A percentile compares a stretch with the other conserved stretches of the same genome.
Evolutionary conservation across 495 filamentous ascomycete species (phyloP).

Genomic region (Elasticomyces elasticus): DNA sequence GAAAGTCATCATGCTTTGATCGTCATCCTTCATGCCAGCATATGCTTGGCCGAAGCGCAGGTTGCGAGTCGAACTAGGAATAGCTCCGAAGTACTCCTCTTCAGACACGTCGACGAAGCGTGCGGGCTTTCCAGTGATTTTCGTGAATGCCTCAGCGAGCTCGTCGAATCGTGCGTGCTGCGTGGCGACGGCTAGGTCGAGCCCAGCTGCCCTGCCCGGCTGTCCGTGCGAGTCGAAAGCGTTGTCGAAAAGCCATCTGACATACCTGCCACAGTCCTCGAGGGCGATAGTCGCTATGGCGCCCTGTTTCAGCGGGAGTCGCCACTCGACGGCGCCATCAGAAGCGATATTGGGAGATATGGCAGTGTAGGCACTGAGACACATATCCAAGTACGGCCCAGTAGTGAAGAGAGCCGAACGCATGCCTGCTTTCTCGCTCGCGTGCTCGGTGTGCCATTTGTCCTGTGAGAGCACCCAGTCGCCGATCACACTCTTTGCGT

Average conservation of each 20-base stretch:
- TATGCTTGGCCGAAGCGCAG: background rate
- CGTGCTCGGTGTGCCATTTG: background rate
- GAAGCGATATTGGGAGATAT: constrained; percentile 33
- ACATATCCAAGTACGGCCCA: constrained; percentile 22
- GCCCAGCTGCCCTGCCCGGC: constrained; percentile 37
- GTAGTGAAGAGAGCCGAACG: constrained; percentile 21
- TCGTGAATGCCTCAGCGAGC: constrained; percentile 40
- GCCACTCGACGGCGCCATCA: constrained; percentile 38
- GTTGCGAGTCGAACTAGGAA: background rate
- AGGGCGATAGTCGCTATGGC: constrained; percentile 40
- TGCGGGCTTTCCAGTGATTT: constrained; percentile 44
- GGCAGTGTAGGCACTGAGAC: constrained; percentile 30
- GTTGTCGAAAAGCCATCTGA: constrained; percentile 46
- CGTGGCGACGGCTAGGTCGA: constrained; percentile 44
- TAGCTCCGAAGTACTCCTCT: constrained; percentile 35
- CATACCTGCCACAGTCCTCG: constrained; percentile 45
- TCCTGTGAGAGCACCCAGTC: constrained; percentile 23
- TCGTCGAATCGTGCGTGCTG: constrained; percentile 39
- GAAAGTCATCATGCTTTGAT: constrained; percentile 32
- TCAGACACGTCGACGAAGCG: constrained; percentile 34
- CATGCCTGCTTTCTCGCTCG: background rate
- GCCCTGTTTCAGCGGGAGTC: constrained; percentile 36
- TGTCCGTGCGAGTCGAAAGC: constrained; percentile 16
- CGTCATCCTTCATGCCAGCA: background rate
- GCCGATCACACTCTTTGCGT: constrained; percentile 23